Percentiles rank a stretch among this genome's conserved stretches.
Conservation (phyloP, 1,139 yeast species). For the Zygoascus hellenicus region DNA sequence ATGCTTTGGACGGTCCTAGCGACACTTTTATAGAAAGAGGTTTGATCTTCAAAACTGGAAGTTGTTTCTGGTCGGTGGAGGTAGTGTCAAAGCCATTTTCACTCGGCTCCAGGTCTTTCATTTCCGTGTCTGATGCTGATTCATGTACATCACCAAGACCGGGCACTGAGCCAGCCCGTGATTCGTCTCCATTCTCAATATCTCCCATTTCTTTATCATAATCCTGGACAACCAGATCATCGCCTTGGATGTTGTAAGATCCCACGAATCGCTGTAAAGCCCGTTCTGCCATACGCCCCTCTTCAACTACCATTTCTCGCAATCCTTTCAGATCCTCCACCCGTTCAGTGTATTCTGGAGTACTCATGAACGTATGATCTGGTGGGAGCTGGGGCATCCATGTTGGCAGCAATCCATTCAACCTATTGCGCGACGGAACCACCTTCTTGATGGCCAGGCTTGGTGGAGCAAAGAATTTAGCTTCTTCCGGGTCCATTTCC, state of each 20-base stretch:
- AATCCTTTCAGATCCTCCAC: slow-evolving; percentile 69
- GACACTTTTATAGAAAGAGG: slow-evolving; percentile 1
- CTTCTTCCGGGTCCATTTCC: slow-evolving; percentile 19
- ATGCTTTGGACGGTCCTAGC: background rate
- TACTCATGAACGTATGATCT: slow-evolving; percentile 78
- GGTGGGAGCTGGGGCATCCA: slow-evolving; percentile 90
- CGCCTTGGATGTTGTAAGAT: slow-evolving; percentile 24
- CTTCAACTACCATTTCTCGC: slow-evolving; percentile 66
- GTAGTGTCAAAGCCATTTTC: background rate
- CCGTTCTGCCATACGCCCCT: slow-evolving; percentile 71
- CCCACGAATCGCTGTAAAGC: slow-evolving; percentile 44
- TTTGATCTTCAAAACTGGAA: slow-evolving; percentile 6
- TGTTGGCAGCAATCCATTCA: slow-evolving; percentile 55
- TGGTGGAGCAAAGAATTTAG: slow-evolving; percentile 24
- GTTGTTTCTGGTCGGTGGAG: background rate
- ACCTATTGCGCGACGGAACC: slow-evolving; percentile 42
- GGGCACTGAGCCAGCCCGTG: slow-evolving; percentile 2
- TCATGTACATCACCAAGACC: slow-evolving; percentile 10
- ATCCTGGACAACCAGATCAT: slow-evolving; percentile 15
- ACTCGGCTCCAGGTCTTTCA: slow-evolving; percentile 10
- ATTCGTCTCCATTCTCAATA: background rate
- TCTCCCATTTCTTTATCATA: slow-evolving; percentile 24
- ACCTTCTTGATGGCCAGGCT: slow-evolving; percentile 26
- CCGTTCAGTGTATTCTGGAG: slow-evolving; percentile 60
- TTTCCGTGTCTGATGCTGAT: slow-evolving; percentile 11